A percentile compares a stretch with the other conserved stretches of the same genome.
phyloP scores from a whole-genome alignment of 225 moss, liverwort and hornwort genomes.

The Neckera pumila region DNA sequence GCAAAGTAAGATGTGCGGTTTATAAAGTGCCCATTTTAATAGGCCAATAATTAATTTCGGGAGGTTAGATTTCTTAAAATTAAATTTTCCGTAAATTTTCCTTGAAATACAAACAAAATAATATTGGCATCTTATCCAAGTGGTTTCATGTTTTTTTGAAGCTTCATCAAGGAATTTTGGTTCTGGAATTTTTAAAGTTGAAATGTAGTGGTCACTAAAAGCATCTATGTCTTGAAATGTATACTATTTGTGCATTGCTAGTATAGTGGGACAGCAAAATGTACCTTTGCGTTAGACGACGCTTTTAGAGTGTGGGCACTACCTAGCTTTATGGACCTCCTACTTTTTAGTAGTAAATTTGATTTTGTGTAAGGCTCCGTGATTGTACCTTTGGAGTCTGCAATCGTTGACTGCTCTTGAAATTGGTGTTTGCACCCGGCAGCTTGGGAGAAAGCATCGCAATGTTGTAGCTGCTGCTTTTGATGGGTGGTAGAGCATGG shows the following conservation, averaged over 20 bases:
- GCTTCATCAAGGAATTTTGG: fast-evolving
- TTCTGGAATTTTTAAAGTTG: not conserved
- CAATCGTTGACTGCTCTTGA: constrained; percentile 45
- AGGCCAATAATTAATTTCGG: not conserved
- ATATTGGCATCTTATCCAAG: not conserved
- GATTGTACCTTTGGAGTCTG: constrained; percentile 75
- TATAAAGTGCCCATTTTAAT: too few relatives aligned
- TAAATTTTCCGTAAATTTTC: fast-evolving
- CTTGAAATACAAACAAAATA: not conserved
- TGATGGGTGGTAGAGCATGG: constrained; percentile 72
- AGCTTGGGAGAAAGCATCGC: constrained; percentile 66
- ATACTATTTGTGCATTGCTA: too few relatives aligned
- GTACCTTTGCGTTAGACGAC: not conserved
- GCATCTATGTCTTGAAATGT: not conserved
- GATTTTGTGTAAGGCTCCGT: not conserved
- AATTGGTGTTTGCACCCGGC: constrained; percentile 24
- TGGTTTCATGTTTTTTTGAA: not conserved
- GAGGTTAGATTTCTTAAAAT: not conserved
- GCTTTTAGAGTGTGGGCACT: not conserved
- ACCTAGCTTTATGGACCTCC: not conserved
- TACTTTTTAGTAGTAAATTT: not conserved
- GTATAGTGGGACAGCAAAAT: not conserved
- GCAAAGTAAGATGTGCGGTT: fast-evolving
- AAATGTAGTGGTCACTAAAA: fast-evolving
- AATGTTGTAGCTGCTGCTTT: constrained; percentile 48